Percentiles rank a stretch among this genome's conserved stretches.
phyloP scores from a whole-genome alignment of 805 yeast genomes.

The Wickerhamiella domercqiae region DNA sequence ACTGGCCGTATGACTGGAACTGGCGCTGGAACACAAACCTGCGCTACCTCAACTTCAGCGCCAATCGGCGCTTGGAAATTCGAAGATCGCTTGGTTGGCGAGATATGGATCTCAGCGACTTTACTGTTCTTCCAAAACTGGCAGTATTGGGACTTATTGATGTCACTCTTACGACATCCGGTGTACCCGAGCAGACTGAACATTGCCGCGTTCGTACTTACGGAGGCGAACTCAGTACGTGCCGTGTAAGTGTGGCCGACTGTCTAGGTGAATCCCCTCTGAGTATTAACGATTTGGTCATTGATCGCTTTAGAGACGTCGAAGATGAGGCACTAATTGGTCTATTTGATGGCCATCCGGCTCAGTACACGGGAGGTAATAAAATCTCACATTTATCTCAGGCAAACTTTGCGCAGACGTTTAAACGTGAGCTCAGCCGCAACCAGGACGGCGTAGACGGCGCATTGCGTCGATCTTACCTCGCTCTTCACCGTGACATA shows the following conservation, averaged over 20 bases:
- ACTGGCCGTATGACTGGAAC: constrained; percentile 95
- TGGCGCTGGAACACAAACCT: constrained; percentile 77
- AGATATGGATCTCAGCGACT: constrained; percentile 33
- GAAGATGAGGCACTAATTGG: constrained; percentile 70
- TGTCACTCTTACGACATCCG: constrained; percentile 77
- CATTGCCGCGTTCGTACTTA: constrained; percentile 82
- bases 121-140: constrained; percentile 58
- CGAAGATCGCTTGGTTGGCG: constrained; percentile 23
- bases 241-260: constrained; percentile 88
- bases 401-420: constrained; percentile 48
- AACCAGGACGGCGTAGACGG: constrained; percentile 41
- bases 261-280: constrained; percentile 54
- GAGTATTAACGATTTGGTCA: constrained; percentile 67
- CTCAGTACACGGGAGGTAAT: constrained; percentile 29
- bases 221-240: constrained; percentile 57
- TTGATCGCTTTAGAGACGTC: constrained; percentile 75
- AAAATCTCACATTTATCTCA: constrained; percentile 55
- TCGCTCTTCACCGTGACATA: constrained; percentile 66
- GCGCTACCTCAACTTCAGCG: constrained; percentile 75
- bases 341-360: constrained; percentile 61
- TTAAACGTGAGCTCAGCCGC: constrained; percentile 49
- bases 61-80: constrained; percentile 82
- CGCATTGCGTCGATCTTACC: constrained; percentile 70
- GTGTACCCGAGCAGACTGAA: constrained; percentile 75
- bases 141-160: constrained; percentile 80